Percentiles rank a stretch among this genome's conserved stretches.
Conservation (phyloP, 441 rosid species). For the Cnidoscolus chayamansa region DNA sequence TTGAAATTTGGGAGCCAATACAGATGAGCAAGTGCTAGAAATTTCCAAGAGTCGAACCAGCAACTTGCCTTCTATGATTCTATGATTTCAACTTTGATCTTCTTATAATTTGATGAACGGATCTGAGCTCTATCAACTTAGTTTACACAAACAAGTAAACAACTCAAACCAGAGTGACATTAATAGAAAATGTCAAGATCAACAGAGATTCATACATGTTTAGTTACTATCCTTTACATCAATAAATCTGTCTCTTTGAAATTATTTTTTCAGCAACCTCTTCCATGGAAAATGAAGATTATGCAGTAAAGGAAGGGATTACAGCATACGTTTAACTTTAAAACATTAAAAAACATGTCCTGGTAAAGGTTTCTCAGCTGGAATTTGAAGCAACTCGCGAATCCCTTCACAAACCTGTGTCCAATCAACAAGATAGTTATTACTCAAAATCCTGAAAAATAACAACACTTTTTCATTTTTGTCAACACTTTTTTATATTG, state of each 20-base stretch:
- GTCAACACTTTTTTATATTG: not conserved
- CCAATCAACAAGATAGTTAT: not conserved
- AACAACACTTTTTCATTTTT: not conserved
- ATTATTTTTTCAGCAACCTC: not conserved
- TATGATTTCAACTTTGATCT: no score
- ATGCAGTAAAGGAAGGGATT: slow-evolving; percentile 1
- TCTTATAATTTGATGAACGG: no score
- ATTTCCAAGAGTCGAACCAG: no score
- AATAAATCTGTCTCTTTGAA: not conserved
- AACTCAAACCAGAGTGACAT: not conserved
- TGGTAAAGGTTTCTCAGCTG: slow-evolving; percentile 44
- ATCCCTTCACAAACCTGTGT: slow-evolving; percentile 69
- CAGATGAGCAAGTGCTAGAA: no score
- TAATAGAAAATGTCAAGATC: not conserved
- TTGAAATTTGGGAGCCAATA: no score
- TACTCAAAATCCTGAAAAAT: slow-evolving; percentile 8
- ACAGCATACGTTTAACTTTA: not conserved
- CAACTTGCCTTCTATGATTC: no score
- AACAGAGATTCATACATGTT: not conserved
- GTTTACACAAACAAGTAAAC: no score
- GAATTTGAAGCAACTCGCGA: slow-evolving; percentile 66
- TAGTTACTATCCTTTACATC: not conserved
- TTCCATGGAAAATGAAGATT: not conserved
- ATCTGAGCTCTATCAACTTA: no score
- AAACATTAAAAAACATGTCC: slow-evolving; percentile 34